Base-by-base conservation (phyloP, 163 green algal genomes). In the Chlamydomonas reinhardtii region DNA sequence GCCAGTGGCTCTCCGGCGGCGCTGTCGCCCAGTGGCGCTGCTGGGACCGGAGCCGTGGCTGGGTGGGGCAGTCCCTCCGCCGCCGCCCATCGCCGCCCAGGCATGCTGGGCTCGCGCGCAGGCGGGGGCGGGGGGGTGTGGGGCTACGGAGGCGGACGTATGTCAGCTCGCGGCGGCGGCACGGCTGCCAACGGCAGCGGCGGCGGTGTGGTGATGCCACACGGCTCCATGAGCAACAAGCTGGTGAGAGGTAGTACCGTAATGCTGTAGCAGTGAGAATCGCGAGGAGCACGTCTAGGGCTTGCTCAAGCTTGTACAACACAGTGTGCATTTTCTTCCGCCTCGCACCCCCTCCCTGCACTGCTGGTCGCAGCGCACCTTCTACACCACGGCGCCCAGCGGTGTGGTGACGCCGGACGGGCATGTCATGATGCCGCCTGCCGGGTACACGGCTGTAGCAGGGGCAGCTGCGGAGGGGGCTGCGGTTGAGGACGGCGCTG, bases 281-380 rank as follows among this genome's bases (percentile, higher is more conserved):
- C n/a, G n/a, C n/a, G n/a, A n/a, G n/a, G n/a, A n/a, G n/a, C n/a
- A n/a, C n/a, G n/a, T n/a, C n/a, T n/a, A n/a, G n/a, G n/a, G n/a
- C n/a, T n/a, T n/a, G n/a, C n/a, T n/a, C n/a, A n/a, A n/a, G n/a
- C n/a, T n/a, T n/a, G n/a, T n/a, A n/a, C n/a, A n/a, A n/a, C n/a
- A n/a, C n/a, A n/a, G n/a, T n/a, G n/a, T n/a, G n/a, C n/a, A n/a
- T n/a, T n/a, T n/a, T n/a, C n/a, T n/a, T n/a, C n/a, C n/a, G n/a
- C n/a, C n/a, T n/a, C n/a, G n/a, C n/a, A n/a, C n/a, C n/a, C n/a
- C n/a, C n/a, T n/a, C n/a, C n/a, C n/a, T n/a, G n/a, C n/a, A n/a
- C n/a, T n/a, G n/a, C n/a, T n/a, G n/a, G n/a, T 25, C 27, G 20
- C 77, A 84, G 77, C 79, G 69, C 79, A 35, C 68, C 68, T 85